phyloP scores from a whole-genome alignment of 148 eudicot genomes.

The Nepenthes mirabilis region DNA sequence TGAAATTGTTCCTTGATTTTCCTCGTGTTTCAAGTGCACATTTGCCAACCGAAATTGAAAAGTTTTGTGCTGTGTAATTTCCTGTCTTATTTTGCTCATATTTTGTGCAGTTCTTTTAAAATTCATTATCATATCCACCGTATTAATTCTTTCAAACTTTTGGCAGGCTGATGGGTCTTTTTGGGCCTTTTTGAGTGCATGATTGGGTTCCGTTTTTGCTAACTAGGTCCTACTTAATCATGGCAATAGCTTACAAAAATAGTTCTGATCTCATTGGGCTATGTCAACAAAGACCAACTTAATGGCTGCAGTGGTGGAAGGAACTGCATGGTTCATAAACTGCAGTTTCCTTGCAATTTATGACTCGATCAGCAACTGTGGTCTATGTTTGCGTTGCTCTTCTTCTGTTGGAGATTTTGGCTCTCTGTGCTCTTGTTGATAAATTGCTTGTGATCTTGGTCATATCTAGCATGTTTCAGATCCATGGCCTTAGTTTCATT shows the following conservation, averaged over 20 bases:
- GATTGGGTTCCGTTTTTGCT: constrained; percentile 22
- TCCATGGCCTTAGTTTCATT: background rate
- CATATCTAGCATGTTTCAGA: background rate
- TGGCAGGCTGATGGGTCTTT: constrained; percentile 42
- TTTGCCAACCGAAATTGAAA: constrained; percentile 18
- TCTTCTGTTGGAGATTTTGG: constrained; percentile 9
- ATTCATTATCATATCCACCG: constrained; percentile 2
- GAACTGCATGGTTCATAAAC: constrained; percentile 9
- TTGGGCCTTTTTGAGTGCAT: constrained; percentile 24
- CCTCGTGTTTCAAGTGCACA: constrained; percentile 11
- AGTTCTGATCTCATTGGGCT: constrained; percentile 17
- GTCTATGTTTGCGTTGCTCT: constrained; percentile 8
- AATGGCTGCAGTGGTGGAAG: constrained; percentile 14
- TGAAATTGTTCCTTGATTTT: constrained; percentile 17
- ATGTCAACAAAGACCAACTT: constrained; percentile 6
- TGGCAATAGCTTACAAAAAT: constrained; percentile 7
- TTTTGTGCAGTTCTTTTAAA: constrained; percentile 6
- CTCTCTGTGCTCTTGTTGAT: constrained; percentile 5
- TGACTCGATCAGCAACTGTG: constrained; percentile 9
- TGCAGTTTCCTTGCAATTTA: constrained; percentile 14
- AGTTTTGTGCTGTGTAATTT: constrained; percentile 27
- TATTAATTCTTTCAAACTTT: constrained; percentile 32
- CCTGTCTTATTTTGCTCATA: constrained; percentile 7
- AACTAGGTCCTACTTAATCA: constrained; percentile 8
- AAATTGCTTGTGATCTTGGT: background rate